Evolutionary conservation across 768 basidiomycete species (phyloP), one percentile per base, ranked within the genome.

Genomic region (Boletus rubroflammeus): DNA sequence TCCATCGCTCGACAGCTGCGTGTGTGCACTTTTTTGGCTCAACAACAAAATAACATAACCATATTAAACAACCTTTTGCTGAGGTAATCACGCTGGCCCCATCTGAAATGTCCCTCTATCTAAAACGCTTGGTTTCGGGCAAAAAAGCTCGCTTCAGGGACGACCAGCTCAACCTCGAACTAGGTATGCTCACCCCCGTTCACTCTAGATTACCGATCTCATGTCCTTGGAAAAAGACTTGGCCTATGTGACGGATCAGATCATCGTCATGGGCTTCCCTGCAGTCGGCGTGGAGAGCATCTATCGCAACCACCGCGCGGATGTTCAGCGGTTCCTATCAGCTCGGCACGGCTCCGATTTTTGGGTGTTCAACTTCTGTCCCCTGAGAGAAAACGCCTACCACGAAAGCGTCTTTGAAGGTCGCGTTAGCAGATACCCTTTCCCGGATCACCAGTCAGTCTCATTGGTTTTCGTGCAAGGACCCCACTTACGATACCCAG

Each of bases 311-410:
- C 78, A 76, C 32, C 76, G 87, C 35, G 81, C 85, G 26, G 89
- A 94, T 63, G 88, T 85, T 2, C 83, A 84, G 58, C 78, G 76
- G 38, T 93, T 94, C 67, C 76, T 93, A 6, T 83, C 88, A 26
- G 74, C 82, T 50, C 76, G 85, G 43, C 90, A 93, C 62, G 81
- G 82, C 5, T 78, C 83, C 62, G 84, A 90, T 62, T 94, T 82
- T 66, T 89, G 90, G 85, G 81, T 94, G 10, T 93, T 90, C 78
- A 94, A 96, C 68, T 84, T 94, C 55, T 94, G 92, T 59, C 91
- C 92, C 0, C 62, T 85, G 8, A 77, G 75, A 57, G 93, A 94
- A 69, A 94, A 94, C 65, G 79, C 83, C 6, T 96, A 96, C 68
- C 80, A 84, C 3, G 73, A 85, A 3, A 71, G 72, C 43, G 72